These are phyloP conservation scores for Cystobasidium sp. DNA, from an alignment of 1,284 basidiomycete species.

Conservation along the genomic window DNA sequence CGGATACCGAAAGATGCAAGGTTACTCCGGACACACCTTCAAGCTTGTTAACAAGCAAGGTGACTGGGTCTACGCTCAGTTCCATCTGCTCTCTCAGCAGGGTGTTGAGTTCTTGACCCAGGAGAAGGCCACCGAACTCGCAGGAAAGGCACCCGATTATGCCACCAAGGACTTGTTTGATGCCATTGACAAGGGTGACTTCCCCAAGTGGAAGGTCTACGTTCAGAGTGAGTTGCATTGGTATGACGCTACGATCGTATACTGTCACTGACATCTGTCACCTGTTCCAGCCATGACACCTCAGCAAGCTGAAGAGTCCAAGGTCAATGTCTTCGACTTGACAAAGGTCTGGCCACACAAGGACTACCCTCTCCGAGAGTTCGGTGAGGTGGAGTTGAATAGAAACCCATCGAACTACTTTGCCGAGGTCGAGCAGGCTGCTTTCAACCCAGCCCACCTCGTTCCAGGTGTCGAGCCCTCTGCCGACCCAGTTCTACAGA, in stretches of 20 bases:
- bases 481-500: constrained; percentile 87
- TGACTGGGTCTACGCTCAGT: constrained; percentile 78
- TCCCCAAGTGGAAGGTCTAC: constrained; percentile 77
- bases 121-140: constrained; percentile 64
- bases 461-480: constrained; percentile 86
- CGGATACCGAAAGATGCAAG: constrained; percentile 80
- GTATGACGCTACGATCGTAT: not conserved
- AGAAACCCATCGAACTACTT: constrained; percentile 75
- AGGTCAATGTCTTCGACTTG: constrained; percentile 84
- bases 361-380: constrained; percentile 80
- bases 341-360: constrained; percentile 75
- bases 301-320: constrained; percentile 85
- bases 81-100: constrained; percentile 75
- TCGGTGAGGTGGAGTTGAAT: constrained; percentile 85
- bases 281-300: constrained; percentile 60
- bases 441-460: constrained; percentile 83
- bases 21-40: constrained; percentile 90
- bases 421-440: constrained; percentile 62
- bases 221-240: constrained; percentile 57
- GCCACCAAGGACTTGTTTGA: constrained; percentile 76
- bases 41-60: constrained; percentile 84
- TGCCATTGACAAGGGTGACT: constrained; percentile 75
- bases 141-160: constrained; percentile 80
- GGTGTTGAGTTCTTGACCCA: constrained; percentile 74
- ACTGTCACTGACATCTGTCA: constrained; percentile 58